A percentile compares a stretch with the other conserved stretches of the same genome.
Evolutionary conservation across 2,329 filamentous ascomycete species (phyloP).

Genomic region (Aspergillus proliferans): DNA sequence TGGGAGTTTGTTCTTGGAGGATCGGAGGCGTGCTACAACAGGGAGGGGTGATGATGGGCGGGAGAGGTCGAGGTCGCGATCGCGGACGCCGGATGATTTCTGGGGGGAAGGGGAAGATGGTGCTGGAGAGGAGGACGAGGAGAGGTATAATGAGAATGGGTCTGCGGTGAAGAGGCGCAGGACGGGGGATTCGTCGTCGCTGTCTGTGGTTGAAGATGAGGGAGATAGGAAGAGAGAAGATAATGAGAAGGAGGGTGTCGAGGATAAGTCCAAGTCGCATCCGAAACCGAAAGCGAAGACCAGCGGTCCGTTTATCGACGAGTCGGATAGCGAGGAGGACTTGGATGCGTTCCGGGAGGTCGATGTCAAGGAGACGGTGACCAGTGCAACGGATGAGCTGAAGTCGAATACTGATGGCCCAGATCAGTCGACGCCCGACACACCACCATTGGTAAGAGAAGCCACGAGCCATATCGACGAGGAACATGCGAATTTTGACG

Average conservation of each 20-base stretch:
- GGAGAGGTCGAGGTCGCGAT: slow-evolving; percentile 19
- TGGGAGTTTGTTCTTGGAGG: slow-evolving; percentile 31
- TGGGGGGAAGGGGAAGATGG: slow-evolving; percentile 23
- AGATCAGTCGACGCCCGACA: slow-evolving; percentile 11
- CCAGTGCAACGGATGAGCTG: not conserved
- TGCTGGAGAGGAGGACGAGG: slow-evolving; percentile 14
- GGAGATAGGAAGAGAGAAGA: not conserved
- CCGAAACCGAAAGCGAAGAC: slow-evolving; percentile 7
- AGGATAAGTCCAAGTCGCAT: slow-evolving; percentile 2
- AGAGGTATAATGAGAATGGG: slow-evolving; percentile 27
- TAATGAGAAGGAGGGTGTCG: slow-evolving; percentile 17
- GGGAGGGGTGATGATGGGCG: slow-evolving; percentile 1
- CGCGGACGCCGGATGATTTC: slow-evolving; percentile 28
- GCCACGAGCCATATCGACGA: slow-evolving; percentile 40
- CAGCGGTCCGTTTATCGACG: slow-evolving; percentile 37
- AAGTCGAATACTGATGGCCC: slow-evolving; percentile 4
- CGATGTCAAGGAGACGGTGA: slow-evolving; percentile 5
- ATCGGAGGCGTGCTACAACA: slow-evolving; percentile 17
- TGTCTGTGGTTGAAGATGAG: not conserved
- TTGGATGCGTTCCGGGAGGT: slow-evolving; percentile 20
- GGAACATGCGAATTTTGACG: slow-evolving; percentile 51
- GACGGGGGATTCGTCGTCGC: slow-evolving; percentile 6
- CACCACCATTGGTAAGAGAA: slow-evolving; percentile 46
- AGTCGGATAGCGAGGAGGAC: slow-evolving; percentile 51
- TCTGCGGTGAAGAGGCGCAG: slow-evolving; percentile 29